Evolutionary conservation across 148 eudicot species (phyloP), one percentile per base, ranked within the genome.

Genomic region (Spergularia marina): DNA sequence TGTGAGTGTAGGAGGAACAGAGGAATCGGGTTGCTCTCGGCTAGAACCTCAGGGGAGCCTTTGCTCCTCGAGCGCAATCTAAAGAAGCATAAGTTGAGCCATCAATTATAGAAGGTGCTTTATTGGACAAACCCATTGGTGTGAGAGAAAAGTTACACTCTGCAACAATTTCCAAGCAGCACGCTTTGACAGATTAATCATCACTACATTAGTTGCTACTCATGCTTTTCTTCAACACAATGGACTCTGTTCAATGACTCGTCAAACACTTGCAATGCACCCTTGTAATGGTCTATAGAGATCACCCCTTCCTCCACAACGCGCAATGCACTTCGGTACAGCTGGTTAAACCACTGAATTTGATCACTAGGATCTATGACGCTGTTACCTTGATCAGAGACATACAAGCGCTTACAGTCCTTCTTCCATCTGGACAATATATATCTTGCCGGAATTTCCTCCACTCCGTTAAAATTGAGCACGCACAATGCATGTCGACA

Each of bases 231-330:
- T 82, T 84, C 91, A 62, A 82, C 82, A 76, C 59, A 79, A 74
- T 85, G 87, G 76, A 90, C 92, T 89, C 82, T 88, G 62, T 60
- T 76, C 63, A 90, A 47, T 6, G 91, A 89, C 80, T 90, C 95
- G 68, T 87, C 89, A 60, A 92, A 84, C n/a, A 90, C 88, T 76
- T 85, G 79, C 81, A 84, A 70, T 0, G 95, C 93, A 69, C 79
- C 82, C 81, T 81, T 87, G 77, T 86, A 92, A 85, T 92, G 97
- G 71, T 92, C 95, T 1, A 82, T 6, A 6, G 97, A 90, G 44
- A 89, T 80, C 59, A 79, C 86, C 16, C 95, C 97, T 73, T 90
- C 95, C 81, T 92, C 93, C 60, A 92, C 87, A 70, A 89, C 90
- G 76, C 87, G 96, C 84, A 90, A 70, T 55, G 90, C 96, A 68